Percentiles rank a stretch among this genome's conserved stretches.
These are phyloP conservation scores for Thalia dealbata DNA, from an alignment of 176 grass and related monocot species.

Conservation along the genomic window DNA sequence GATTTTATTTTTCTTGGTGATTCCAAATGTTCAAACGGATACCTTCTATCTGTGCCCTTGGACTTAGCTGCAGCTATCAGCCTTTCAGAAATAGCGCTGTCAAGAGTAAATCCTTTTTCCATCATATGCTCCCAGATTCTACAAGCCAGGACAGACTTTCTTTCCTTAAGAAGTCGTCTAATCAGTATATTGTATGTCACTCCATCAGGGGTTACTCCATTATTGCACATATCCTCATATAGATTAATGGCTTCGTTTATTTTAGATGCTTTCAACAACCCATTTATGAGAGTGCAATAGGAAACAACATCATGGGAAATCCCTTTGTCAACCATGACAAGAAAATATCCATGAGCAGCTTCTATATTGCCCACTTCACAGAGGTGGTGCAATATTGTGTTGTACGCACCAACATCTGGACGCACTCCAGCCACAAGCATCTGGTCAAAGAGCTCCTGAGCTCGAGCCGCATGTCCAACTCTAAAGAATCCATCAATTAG, in stretches of 20 bases:
- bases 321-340: slow-evolving; percentile 42
- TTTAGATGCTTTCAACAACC: slow-evolving; percentile 28
- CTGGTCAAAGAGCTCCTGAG: slow-evolving; percentile 58
- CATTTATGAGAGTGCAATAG: slow-evolving; percentile 48
- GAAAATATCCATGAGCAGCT: slow-evolving; percentile 39
- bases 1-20: neutral
- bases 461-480: slow-evolving; percentile 34
- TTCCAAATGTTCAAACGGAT: neutral
- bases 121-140: slow-evolving; percentile 67
- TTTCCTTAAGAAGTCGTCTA: slow-evolving; percentile 46
- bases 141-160: slow-evolving; percentile 42
- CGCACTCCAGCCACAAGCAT: slow-evolving; percentile 41
- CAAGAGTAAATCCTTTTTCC: slow-evolving; percentile 44
- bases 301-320: slow-evolving; percentile 46
- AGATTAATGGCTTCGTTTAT: slow-evolving; percentile 47
- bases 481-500: slow-evolving; percentile 57
- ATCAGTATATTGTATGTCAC: slow-evolving; percentile 65
- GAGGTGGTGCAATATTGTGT: slow-evolving; percentile 60
- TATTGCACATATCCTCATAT: slow-evolving; percentile 44
- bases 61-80: slow-evolving; percentile 45
- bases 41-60: slow-evolving; percentile 15
- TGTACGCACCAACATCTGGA: slow-evolving; percentile 52
- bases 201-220: slow-evolving; percentile 40
- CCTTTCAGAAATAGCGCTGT: slow-evolving; percentile 51
- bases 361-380: slow-evolving; percentile 42